Conservation (phyloP, 75 land plant species). For the Pinus albicaulis region DNA sequence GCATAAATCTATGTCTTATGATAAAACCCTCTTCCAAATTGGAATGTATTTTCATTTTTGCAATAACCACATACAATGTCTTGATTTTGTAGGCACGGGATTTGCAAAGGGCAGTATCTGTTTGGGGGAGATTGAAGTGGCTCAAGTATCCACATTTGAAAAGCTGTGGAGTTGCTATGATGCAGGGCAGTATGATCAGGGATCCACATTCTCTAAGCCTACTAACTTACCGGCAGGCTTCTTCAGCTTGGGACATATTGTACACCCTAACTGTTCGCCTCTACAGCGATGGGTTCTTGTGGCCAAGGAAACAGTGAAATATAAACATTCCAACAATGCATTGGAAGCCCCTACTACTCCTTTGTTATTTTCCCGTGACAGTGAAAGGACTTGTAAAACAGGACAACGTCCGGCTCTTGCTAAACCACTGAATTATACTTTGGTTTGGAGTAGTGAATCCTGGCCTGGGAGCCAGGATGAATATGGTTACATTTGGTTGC, state of each 20-base stretch:
- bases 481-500: slow-evolving; percentile 62
- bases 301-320: slow-evolving; percentile 31
- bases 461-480: slow-evolving; percentile 31
- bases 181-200: slow-evolving; percentile 18
- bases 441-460: slow-evolving; percentile 62
- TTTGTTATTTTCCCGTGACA: background rate
- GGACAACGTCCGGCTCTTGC: slow-evolving; percentile 41
- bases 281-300: slow-evolving; percentile 58
- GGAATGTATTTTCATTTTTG: background rate
- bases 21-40: background rate
- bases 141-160: slow-evolving; percentile 44
- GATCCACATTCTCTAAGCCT: slow-evolving; percentile 64
- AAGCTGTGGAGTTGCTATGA: slow-evolving; percentile 39
- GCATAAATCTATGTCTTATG: background rate
- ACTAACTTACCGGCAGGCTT: slow-evolving; percentile 58
- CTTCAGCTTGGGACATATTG: slow-evolving; percentile 54
- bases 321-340: background rate
- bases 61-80: background rate
- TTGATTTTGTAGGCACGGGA: slow-evolving; percentile 39
- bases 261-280: slow-evolving; percentile 42
- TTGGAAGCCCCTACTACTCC: slow-evolving; percentile 3
- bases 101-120: slow-evolving; percentile 53
- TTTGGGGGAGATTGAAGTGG: slow-evolving; percentile 67
- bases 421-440: slow-evolving; percentile 54
- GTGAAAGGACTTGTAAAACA: slow-evolving; percentile 15